Conservation (phyloP, 139 green algal genomes). For the Desmodesmus armatus region DNA sequence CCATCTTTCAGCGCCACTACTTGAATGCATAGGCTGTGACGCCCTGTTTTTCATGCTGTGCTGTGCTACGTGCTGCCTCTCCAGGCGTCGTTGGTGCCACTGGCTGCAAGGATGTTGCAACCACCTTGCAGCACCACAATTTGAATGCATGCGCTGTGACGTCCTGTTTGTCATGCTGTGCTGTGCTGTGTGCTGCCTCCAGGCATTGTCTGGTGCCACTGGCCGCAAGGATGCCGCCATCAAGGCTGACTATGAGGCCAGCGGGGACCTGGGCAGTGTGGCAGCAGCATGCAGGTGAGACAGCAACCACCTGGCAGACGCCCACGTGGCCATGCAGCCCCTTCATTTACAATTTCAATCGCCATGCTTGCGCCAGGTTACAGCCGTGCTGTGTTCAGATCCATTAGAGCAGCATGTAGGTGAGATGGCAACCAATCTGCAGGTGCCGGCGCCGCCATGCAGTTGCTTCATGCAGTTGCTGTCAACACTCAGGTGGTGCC, state of each 20-base stretch:
- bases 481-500: too few species aligned
- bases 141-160: not conserved
- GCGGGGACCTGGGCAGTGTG: conserved; percentile 93
- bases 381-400: too few species aligned
- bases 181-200: not conserved
- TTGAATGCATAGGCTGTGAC: not conserved
- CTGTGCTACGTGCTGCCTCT: too few species aligned
- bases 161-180: conserved; percentile 2
- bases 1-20: conserved; percentile 63
- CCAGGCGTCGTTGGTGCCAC: not conserved
- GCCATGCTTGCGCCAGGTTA: too few species aligned
- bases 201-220: conserved; percentile 86
- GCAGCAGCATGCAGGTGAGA: conserved; percentile 62
- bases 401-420: too few species aligned
- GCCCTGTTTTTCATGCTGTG: not conserved
- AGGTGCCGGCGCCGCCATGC: too few species aligned
- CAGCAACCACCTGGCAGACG: too few species aligned
- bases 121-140: too few species aligned
- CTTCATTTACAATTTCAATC: not conserved
- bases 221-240: conserved; percentile 87
- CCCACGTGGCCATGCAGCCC: not conserved
- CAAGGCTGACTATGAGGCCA: conserved; percentile 84
- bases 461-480: too few species aligned
- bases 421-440: too few species aligned
- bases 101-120: not conserved